phyloP scores from a whole-genome alignment of 2,329 filamentous ascomycete genomes.

The Phymatotrichopsis omnivora region DNA sequence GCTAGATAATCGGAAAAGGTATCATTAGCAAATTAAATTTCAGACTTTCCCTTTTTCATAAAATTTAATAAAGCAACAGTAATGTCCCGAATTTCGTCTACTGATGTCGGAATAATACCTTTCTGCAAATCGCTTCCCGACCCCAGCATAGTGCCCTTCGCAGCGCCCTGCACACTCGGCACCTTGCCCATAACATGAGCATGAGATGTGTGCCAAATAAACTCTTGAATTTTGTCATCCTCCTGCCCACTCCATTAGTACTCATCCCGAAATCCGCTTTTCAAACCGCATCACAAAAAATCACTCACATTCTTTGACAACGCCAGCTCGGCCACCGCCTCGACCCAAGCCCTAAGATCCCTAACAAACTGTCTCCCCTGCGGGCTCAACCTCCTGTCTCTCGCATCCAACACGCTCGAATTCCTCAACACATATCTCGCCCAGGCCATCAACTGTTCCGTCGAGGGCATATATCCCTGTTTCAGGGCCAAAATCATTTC shows the following conservation, averaged over 20 bases:
- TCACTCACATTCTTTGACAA: constrained; percentile 24
- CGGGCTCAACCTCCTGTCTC: constrained; percentile 21
- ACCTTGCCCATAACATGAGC: constrained; percentile 14
- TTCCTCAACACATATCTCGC: constrained; percentile 19
- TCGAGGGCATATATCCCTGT: constrained; percentile 24
- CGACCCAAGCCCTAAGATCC: constrained; percentile 28
- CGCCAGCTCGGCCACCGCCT: constrained; percentile 23
- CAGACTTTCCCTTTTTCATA: no score
- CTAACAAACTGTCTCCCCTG: constrained; percentile 25
- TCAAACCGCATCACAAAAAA: neutral
- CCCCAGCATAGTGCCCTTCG: neutral
- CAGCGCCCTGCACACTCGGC: constrained; percentile 17
- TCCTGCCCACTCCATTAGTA: constrained; percentile 1
- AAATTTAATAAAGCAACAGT: no score
- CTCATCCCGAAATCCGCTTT: neutral
- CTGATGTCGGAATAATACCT: no score
- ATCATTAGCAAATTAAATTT: constrained; percentile 7
- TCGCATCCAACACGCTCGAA: constrained; percentile 19
- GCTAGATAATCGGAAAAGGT: constrained; percentile 3
- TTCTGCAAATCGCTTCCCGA: constrained; percentile 4
- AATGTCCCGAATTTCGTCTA: no score
- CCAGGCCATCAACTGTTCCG: constrained; percentile 23
- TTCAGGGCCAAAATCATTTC: constrained; percentile 23
- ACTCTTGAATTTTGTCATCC: constrained; percentile 29
- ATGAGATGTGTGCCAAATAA: constrained; percentile 27